Evolutionary conservation across 352 stramenopile genomes (phyloP), one percentile per base, ranked within the genome.

Genomic region (Pythium grandisporangium): DNA sequence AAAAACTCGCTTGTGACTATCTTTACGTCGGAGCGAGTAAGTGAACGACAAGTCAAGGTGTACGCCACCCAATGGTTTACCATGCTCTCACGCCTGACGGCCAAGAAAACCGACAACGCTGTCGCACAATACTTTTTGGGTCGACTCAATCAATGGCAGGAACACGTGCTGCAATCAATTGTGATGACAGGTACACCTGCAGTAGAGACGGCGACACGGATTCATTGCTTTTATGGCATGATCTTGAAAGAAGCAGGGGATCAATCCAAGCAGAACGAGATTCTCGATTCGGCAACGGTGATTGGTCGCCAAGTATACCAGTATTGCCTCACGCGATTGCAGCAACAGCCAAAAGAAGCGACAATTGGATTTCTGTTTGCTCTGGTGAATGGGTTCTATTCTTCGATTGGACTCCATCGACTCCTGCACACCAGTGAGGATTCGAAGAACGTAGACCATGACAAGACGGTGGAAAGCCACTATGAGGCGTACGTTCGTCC

Each of bases 401-500:
- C 64, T 17, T 37, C 43, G 6, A 41, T 76, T 29, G 49, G 66
- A 46, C 16, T 34, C 48, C 12, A 6, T 37, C 4, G 38, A 44
- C 10, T 34, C 22, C 7, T 23, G 47, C 2, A 26, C 8, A 12
- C 21, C 13, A 34, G 8, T 34, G 32, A 8, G 24, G 37, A 5
- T 37, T 53, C 10, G 17, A 38, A 23, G 6, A 25, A 47, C 13
- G 29, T 66, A 14, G 32, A 20, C 12, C 17, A 5, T 27, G 48
- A 58, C 21, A 45, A 45, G 8, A 37, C 51, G 11, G 30, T 59
- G 6, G 61, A 70, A 12, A 35, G 36, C 4, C 75, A 85, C 58
- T 88, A 76, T 43, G 49, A 68, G 11, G 14, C 17, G 4, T 53
- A 80, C 19, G 62, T 82, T 30, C 70, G 68, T 4, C 54, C 65